Evolutionary conservation across 179 eudicot genomes (phyloP), one percentile per base, ranked within the genome.

Genomic region (Pouteria campechiana): DNA sequence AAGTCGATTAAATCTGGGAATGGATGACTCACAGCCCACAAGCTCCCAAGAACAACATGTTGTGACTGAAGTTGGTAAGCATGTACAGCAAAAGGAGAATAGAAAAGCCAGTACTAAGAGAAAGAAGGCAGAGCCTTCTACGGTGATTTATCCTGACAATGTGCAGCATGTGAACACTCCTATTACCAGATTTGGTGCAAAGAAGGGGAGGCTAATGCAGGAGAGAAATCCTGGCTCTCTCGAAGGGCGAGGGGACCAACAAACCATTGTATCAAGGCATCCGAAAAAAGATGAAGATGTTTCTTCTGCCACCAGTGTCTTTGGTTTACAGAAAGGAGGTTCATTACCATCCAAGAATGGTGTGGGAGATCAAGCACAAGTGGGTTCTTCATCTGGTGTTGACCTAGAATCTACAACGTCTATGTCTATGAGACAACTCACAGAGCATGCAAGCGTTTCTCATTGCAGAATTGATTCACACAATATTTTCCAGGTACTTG

Each of bases 1-100:
- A 68, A 81, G 92, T 63, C 82, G 86, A 38, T 74, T 82, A 30
- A 81, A 86, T 64, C 59, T 78, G 17, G 92, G 74, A 28, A 81
- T 77, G n/a, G 19, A 78, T 72, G 53, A 71, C 86, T 39, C 59
- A 72, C 34, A 75, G 60, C 56, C 72, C n/a, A n/a, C n/a, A n/a
- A n/a, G n/a, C n/a, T n/a, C 85, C 3, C 76, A 70, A 43, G 90
- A 81, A 59, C 70, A 76, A 63, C 78, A 70, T 62, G 89, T 76
- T 40, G 31, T 68, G n/a, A 42, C 28, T 60, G 46, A 62, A 54
- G 13, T 68, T 70, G 89, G 90, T n/a, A n/a, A 81, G 52, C 81
- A 70, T 31, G 59, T 57, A 17, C 59, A 60, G 58, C 73, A 72
- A 61, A 79, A 64, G 36, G 86, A 81, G 41, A 33, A 54, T 47